Evolutionary conservation across 176 grass and related monocot genomes (phyloP).

Genomic region (Guadua angustifolia): DNA sequence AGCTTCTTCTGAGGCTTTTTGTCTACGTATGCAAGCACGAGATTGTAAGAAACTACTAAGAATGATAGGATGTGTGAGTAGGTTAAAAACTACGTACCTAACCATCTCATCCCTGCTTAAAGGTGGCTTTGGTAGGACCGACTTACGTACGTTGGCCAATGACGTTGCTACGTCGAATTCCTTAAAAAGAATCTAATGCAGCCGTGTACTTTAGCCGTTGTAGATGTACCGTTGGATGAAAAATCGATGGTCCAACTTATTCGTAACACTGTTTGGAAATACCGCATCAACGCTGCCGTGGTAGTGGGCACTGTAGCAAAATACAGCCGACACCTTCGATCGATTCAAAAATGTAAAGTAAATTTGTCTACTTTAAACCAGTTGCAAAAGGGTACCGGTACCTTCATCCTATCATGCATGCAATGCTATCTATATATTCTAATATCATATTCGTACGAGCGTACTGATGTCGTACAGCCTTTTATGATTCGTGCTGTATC

Average conservation of each 20-base stretch:
- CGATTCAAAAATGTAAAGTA: not conserved
- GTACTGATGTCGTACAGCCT: not conserved
- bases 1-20: constrained; percentile 20
- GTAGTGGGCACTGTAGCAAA: no score
- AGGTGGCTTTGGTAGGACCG: constrained; percentile 20
- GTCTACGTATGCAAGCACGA: not conserved
- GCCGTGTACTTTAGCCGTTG: no score
- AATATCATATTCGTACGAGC: not conserved
- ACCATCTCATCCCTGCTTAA: constrained; percentile 29
- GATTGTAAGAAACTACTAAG: not conserved
- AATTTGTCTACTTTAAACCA: not conserved
- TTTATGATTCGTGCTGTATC: constrained; percentile 15
- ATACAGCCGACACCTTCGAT: not conserved
- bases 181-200: no score
- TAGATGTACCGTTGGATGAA: no score
- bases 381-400: not conserved
- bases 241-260: no score
- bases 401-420: not conserved
- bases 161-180: constrained; percentile 15
- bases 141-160: no score
- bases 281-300: no score
- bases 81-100: constrained; percentile 34
- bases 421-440: not conserved
- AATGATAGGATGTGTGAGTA: constrained; percentile 16
- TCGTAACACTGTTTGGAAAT: no score